Evolutionary conservation across 768 basidiomycete genomes (phyloP).

Genomic region (Psilocybe tampanensis): DNA sequence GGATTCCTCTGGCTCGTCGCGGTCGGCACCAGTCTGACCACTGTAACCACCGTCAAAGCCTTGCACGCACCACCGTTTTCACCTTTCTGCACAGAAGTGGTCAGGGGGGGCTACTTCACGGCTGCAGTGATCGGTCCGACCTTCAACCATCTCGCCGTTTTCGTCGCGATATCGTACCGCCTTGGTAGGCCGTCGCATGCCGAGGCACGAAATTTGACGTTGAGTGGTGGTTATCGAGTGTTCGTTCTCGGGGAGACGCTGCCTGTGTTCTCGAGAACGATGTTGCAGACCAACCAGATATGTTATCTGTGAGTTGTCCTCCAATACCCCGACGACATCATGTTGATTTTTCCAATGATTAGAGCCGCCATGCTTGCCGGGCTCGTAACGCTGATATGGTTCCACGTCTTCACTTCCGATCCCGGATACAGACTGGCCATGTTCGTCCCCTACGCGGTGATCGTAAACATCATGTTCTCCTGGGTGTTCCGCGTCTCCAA

Average conservation of each 20-base stretch:
- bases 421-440: constrained; percentile 6
- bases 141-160: constrained; percentile 4
- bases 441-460: constrained; percentile 4
- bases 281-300: constrained; percentile 8
- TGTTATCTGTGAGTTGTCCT: constrained; percentile 10
- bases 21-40: background rate
- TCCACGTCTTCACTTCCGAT: constrained; percentile 1
- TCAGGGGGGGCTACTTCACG: background rate
- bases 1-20: constrained; percentile 4
- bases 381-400: constrained; percentile 1
- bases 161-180: constrained; percentile 3
- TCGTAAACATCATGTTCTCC: constrained; percentile 10
- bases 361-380: constrained; percentile 5
- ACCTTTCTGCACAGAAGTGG: constrained; percentile 1
- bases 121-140: constrained; percentile 2
- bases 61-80: background rate
- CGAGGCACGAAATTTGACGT: too few relatives aligned
- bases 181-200: too few relatives aligned
- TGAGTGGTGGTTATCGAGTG: constrained; percentile 1
- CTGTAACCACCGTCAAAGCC: background rate
- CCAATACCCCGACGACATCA: too few relatives aligned
- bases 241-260: constrained; percentile 6
- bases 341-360: too few relatives aligned
- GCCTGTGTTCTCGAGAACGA: constrained; percentile 3
- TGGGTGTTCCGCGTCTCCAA: constrained; percentile 8